These are phyloP conservation scores for Collybia mongolica DNA, from an alignment of 768 basidiomycete genomes.

Conservation along the genomic window DNA sequence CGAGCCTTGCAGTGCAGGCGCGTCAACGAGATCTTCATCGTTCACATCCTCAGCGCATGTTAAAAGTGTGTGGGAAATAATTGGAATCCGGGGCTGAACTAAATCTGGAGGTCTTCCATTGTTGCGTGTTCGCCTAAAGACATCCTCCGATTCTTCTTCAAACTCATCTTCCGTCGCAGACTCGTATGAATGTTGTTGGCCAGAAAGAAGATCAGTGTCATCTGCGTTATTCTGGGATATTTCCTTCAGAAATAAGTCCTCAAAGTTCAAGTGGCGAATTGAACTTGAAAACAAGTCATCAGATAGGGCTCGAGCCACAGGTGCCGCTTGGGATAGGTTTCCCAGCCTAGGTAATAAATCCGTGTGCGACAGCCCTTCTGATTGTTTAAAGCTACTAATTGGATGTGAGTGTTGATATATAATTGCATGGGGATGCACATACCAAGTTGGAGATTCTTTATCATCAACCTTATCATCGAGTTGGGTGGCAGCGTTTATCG, in stretches of 20 bases:
- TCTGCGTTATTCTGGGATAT: too few relatives aligned
- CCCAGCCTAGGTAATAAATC: neutral
- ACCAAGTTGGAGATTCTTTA: too few relatives aligned
- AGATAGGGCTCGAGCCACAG: slow-evolving; percentile 14
- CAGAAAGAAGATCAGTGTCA: slow-evolving; percentile 4
- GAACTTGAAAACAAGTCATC: slow-evolving; percentile 21
- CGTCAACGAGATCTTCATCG: slow-evolving; percentile 1
- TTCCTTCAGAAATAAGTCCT: slow-evolving; percentile 8
- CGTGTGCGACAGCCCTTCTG: neutral
- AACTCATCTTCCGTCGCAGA: slow-evolving; percentile 39
- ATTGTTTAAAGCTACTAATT: neutral
- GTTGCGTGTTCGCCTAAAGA: slow-evolving; percentile 4
- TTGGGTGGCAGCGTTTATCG: too few relatives aligned
- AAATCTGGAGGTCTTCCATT: neutral
- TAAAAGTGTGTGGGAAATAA: neutral
- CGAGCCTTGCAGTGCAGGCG: slow-evolving; percentile 18
- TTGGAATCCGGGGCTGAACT: neutral
- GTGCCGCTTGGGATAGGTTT: neutral
- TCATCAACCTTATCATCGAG: too few relatives aligned
- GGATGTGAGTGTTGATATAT: too few relatives aligned
- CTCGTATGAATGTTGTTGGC: slow-evolving; percentile 9
- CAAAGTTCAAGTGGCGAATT: slow-evolving; percentile 10
- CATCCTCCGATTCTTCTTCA: slow-evolving; percentile 22
- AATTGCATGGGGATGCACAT: too few relatives aligned
- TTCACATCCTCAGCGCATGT: neutral